Conservation (phyloP, 2,329 filamentous ascomycete genomes). For the Paramyrothecium sp. region DNA sequence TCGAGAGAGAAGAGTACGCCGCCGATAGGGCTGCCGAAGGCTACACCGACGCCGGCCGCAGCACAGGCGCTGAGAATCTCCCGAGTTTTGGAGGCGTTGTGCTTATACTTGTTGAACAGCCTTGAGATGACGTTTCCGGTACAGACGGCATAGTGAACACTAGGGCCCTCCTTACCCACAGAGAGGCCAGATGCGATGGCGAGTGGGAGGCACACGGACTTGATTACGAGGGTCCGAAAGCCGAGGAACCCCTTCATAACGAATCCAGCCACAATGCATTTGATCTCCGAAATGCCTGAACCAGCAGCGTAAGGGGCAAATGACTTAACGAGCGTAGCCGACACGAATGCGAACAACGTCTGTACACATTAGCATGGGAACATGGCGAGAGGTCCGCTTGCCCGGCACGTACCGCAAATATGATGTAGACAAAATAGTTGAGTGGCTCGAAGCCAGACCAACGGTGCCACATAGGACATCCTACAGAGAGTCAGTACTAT, state of each 20-base stretch:
- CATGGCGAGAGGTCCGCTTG: background rate
- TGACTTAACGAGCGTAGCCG: slow-evolving; percentile 80
- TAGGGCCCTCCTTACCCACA: slow-evolving; percentile 95
- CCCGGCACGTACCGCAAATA: slow-evolving; percentile 65
- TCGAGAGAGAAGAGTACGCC: slow-evolving; percentile 95
- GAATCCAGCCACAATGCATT: slow-evolving; percentile 97
- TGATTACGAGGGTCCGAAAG: slow-evolving; percentile 88
- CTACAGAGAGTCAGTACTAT: slow-evolving; percentile 34
- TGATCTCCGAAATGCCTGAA: slow-evolving; percentile 97
- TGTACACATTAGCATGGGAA: slow-evolving; percentile 27
- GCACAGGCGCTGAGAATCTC: slow-evolving; percentile 95
- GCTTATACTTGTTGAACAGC: slow-evolving; percentile 87
- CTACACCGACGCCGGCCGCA: slow-evolving; percentile 91
- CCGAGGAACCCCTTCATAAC: slow-evolving; percentile 99
- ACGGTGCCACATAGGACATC: slow-evolving; percentile 82
- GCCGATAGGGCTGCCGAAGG: slow-evolving; percentile 95
- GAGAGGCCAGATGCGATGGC: slow-evolving; percentile 93
- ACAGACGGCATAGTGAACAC: slow-evolving; percentile 98
- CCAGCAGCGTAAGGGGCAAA: slow-evolving; percentile 96
- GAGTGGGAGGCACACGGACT: slow-evolving; percentile 85
- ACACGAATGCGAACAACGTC: slow-evolving; percentile 77
- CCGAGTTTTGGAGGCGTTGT: slow-evolving; percentile 88
- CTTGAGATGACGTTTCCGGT: slow-evolving; percentile 95
- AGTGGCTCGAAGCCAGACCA: slow-evolving; percentile 78
- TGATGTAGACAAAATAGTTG: slow-evolving; percentile 86